phyloP scores from a whole-genome alignment of 225 moss, liverwort and hornwort genomes.

The Polytrichum commune region DNA sequence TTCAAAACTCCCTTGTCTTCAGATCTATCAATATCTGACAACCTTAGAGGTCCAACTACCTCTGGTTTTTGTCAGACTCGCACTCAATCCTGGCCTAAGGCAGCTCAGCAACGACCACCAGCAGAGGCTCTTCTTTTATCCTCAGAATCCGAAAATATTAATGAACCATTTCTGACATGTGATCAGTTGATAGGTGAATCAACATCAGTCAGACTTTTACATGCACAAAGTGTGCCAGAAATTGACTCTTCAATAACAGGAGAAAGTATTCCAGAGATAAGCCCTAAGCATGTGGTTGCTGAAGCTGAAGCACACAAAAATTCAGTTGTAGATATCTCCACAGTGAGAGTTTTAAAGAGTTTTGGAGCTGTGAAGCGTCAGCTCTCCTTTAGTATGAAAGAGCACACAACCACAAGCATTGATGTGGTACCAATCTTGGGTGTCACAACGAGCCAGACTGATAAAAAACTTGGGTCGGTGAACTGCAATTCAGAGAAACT shows the following conservation, averaged over 20 bases:
- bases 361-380: constrained; percentile 52
- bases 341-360: constrained; percentile 22
- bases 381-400: constrained; percentile 50
- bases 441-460: constrained; percentile 17
- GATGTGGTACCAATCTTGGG: constrained; percentile 5
- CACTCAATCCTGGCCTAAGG: constrained; percentile 49
- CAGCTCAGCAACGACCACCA: constrained; percentile 23
- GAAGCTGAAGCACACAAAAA: constrained; percentile 17
- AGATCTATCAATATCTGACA: background rate
- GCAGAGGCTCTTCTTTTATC: constrained; percentile 25
- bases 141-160: constrained; percentile 4
- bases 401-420: constrained; percentile 7
- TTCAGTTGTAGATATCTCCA: constrained; percentile 16
- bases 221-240: constrained; percentile 12
- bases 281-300: constrained; percentile 22
- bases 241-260: constrained; percentile 16
- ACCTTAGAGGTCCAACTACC: constrained; percentile 33
- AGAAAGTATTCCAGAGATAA: constrained; percentile 22
- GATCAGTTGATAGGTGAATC: constrained; percentile 18
- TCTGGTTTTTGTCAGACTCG: constrained; percentile 29
- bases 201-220: constrained; percentile 13
- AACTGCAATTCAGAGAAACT: constrained; percentile 15
- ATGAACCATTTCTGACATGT: no score
- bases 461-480: constrained; percentile 16
- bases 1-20: background rate